phyloP scores from a whole-genome alignment of 2,329 filamentous ascomycete species.

The Trichoderma simmonsii region DNA sequence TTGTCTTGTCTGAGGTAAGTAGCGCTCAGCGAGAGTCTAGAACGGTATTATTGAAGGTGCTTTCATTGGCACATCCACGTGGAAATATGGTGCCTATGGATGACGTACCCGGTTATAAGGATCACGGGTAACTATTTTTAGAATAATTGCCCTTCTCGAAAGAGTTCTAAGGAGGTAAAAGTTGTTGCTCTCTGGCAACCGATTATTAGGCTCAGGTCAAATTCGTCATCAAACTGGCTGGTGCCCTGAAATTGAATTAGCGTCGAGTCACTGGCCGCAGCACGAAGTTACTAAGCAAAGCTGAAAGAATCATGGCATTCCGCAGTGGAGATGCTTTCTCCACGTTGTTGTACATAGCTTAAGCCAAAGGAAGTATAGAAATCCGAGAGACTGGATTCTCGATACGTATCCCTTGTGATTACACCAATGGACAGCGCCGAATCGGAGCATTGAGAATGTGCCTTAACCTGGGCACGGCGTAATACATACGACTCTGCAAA shows the following conservation, averaged over 20 bases:
- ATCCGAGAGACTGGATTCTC: neutral
- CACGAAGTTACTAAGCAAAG: neutral
- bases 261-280: neutral
- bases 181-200: neutral
- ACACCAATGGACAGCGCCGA: neutral
- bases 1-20: neutral
- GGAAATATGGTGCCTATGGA: neutral
- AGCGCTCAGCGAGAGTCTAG: neutral
- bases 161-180: neutral
- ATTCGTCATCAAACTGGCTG: neutral
- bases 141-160: neutral
- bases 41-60: neutral
- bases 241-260: neutral
- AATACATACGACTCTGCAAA: neutral
- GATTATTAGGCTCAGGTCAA: neutral
- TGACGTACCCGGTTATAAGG: neutral
- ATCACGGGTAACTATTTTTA: neutral
- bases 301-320: neutral
- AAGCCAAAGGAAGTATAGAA: neutral
- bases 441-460: neutral
- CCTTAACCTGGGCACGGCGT: neutral
- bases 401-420: neutral
- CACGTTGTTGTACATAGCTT: neutral
- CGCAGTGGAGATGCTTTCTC: neutral
- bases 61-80: neutral